phyloP scores from a whole-genome alignment of 768 basidiomycete genomes.

The Leccinum broughii region DNA sequence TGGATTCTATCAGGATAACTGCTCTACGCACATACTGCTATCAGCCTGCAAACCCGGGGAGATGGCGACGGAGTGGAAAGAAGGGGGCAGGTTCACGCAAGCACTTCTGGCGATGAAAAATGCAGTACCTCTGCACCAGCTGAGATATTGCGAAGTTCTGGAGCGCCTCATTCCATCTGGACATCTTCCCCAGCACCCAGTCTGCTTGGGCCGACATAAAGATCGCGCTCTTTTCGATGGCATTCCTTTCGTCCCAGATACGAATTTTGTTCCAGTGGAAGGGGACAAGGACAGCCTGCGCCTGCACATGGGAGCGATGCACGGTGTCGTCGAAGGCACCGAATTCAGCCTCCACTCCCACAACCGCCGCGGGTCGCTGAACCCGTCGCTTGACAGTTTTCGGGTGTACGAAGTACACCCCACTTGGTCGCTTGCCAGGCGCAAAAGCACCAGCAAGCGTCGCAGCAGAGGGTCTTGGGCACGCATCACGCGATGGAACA shows the following conservation, averaged over 20 bases:
- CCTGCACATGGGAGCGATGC: conserved; percentile 58
- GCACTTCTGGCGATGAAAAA: conserved; percentile 51
- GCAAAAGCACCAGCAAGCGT: conserved; percentile 36
- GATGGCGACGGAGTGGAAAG: conserved; percentile 59
- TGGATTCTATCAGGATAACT: conserved; percentile 46
- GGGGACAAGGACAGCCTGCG: conserved; percentile 43
- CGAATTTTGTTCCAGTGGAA: conserved; percentile 46
- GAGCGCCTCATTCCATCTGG: conserved; percentile 41
- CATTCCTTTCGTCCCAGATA: conserved; percentile 54
- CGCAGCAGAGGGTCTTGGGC: conserved; percentile 54
- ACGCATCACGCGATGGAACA: conserved; percentile 53
- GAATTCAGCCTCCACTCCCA: conserved; percentile 63
- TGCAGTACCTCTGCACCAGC: conserved; percentile 50
- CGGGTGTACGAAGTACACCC: conserved; percentile 53
- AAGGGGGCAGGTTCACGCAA: conserved; percentile 62
- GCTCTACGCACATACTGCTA: conserved; percentile 51
- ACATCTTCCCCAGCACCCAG: conserved; percentile 43
- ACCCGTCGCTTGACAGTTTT: conserved; percentile 52
- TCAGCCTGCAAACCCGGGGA: conserved; percentile 57
- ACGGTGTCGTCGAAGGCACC: conserved; percentile 64
- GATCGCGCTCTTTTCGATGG: conserved; percentile 55
- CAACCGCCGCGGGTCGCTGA: conserved; percentile 58
- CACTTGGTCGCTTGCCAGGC: conserved; percentile 56
- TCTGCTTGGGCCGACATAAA: conserved; percentile 50
- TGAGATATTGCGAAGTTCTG: conserved; percentile 50